Conservation (phyloP, 2,329 filamentous ascomycete genomes). For the Chrysoporthe puriensis region DNA sequence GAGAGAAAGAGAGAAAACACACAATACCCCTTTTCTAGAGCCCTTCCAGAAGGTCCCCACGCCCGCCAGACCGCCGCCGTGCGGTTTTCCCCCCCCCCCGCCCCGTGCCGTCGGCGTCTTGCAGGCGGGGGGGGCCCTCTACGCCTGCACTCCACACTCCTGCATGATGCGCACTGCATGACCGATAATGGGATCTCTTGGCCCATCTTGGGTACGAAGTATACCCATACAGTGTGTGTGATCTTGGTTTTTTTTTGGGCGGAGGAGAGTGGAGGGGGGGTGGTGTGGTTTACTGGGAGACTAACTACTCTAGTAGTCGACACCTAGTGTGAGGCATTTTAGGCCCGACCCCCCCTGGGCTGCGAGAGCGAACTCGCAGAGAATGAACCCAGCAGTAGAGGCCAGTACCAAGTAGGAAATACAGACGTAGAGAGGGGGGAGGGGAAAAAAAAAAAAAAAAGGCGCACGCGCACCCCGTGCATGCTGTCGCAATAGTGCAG, state of each 20-base stretch:
- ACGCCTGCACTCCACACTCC: slow-evolving; percentile 4
- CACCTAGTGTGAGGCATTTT: background rate
- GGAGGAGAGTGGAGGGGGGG: background rate
- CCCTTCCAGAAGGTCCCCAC: background rate
- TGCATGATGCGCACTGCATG: slow-evolving; percentile 3
- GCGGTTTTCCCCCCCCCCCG: background rate
- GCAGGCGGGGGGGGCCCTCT: background rate
- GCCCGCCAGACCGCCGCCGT: background rate
- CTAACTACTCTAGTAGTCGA: too few relatives aligned
- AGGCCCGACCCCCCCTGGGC: background rate
- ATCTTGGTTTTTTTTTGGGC: background rate
- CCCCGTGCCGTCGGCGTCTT: background rate
- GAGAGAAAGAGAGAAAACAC: too few relatives aligned
- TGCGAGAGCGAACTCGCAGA: background rate
- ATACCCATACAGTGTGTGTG: background rate
- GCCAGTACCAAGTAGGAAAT: background rate
- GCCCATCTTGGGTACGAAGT: background rate
- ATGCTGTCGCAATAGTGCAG: too few relatives aligned
- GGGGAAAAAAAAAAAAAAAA: background rate
- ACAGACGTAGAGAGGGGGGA: background rate
- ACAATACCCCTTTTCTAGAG: background rate
- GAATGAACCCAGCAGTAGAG: background rate
- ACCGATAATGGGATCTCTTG: background rate
- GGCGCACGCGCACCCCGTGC: too few relatives aligned
- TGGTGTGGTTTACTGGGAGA: too few relatives aligned